A percentile compares a stretch with the other conserved stretches of the same genome.
These are phyloP conservation scores for Stachybotrys chartarum DNA, from an alignment of 2,329 filamentous ascomycete genomes.

Conservation along the genomic window DNA sequence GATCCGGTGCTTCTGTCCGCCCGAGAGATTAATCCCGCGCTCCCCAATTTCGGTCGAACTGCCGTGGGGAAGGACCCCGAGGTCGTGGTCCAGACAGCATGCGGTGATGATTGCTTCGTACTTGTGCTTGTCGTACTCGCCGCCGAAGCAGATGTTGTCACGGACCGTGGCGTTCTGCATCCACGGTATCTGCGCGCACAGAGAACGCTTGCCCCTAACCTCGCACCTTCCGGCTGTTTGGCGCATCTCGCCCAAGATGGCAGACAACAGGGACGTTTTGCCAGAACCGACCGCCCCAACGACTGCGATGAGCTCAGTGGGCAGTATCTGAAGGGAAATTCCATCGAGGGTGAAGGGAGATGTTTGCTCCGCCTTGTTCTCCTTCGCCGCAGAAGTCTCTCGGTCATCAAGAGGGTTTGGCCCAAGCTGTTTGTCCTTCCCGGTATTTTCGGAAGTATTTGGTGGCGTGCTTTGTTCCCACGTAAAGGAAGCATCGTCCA, in stretches of 20 bases:
- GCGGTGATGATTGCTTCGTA: conserved; percentile 40
- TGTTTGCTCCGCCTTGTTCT: conserved; percentile 39
- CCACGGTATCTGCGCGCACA: conserved; percentile 40
- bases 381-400: not conserved
- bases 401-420: not conserved
- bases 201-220: conserved; percentile 15
- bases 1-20: conserved; percentile 38
- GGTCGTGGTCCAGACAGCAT: conserved; percentile 34
- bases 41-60: conserved; percentile 36
- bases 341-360: conserved; percentile 55
- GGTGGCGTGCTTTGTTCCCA: not conserved
- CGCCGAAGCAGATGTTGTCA: conserved; percentile 39
- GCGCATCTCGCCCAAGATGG: conserved; percentile 59
- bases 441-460: not conserved
- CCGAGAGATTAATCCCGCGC: conserved; percentile 34
- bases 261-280: conserved; percentile 61
- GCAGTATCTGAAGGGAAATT: conserved; percentile 56
- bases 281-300: conserved; percentile 65
- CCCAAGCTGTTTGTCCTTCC: not conserved
- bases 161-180: conserved; percentile 36
- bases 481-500: not conserved
- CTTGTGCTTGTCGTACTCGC: conserved; percentile 26
- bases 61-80: conserved; percentile 32
- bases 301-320: conserved; percentile 57
- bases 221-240: not conserved